Percentiles rank a stretch among this genome's conserved stretches.
Conservation (phyloP, 495 filamentous ascomycete species). For the Xylaria flabelliformis region DNA sequence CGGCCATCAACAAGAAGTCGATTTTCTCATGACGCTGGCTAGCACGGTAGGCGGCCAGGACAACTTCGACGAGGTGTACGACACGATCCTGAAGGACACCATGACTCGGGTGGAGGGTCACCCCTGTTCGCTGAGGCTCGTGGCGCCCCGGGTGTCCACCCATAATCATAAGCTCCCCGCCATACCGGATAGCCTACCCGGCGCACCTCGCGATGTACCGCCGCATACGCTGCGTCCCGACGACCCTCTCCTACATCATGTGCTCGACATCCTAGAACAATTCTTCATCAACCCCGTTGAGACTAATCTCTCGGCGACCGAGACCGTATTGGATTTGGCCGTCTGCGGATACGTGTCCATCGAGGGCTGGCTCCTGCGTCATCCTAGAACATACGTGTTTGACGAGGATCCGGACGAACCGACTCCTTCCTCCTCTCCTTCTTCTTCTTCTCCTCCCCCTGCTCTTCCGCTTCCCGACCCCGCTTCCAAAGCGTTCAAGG, state of each 20-base stretch:
- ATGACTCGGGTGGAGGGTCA: constrained; percentile 80
- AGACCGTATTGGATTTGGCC: constrained; percentile 79
- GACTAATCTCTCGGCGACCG: constrained; percentile 84
- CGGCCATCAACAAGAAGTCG: constrained; percentile 80
- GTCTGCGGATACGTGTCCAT: constrained; percentile 82
- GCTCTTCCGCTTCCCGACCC: constrained; percentile 36
- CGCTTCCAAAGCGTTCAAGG: constrained; percentile 39
- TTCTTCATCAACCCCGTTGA: constrained; percentile 93
- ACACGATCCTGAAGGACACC: constrained; percentile 81
- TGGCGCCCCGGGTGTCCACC: constrained; percentile 59
- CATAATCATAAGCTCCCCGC: constrained; percentile 58
- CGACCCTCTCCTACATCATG: constrained; percentile 75
- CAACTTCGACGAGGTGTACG: constrained; percentile 78
- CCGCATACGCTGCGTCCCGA: constrained; percentile 68
- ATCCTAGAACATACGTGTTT: constrained; percentile 66
- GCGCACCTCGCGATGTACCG: constrained; percentile 61
- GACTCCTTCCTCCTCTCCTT: constrained; percentile 20
- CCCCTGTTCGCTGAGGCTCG: constrained; percentile 67
- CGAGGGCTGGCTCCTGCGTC: constrained; percentile 87
- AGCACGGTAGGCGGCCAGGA: constrained; percentile 73
- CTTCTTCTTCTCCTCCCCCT: too few species aligned
- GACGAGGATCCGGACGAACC: constrained; percentile 50
- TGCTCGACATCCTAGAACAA: constrained; percentile 71
- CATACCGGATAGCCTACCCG: constrained; percentile 57
- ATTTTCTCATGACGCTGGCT: constrained; percentile 73